Evolutionary conservation across 345 rosid genomes (phyloP), one percentile per base, ranked within the genome.

Genomic region (Nephelium lappaceum): DNA sequence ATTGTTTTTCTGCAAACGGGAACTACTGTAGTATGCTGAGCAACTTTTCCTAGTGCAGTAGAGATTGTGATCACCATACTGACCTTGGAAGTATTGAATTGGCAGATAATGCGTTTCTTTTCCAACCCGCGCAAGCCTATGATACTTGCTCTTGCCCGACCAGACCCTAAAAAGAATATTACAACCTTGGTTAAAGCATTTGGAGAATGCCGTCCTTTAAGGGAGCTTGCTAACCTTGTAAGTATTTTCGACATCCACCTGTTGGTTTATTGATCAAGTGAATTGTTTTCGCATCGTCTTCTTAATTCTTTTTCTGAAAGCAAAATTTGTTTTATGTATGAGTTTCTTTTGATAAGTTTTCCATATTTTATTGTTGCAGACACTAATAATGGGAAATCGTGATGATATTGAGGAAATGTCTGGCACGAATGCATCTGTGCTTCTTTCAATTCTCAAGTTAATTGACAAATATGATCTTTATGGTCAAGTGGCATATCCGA

Each of bases 141-240:
- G 95, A 89, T 93, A 72, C 95, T 93, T 38, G 97, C 95, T 71
- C 93, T 93, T 84, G 97, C 97, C 73, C 83, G 97, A 69, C 91
- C 95, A 63, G 97, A 93, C 86, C 97, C 97, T 71, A 91, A 93
- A 78, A 93, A 93, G 89, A 91, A 93, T 76, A 84, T 91, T 73
- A 89, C 94, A 12, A 90, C 93, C 80, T 83, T 91, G 86, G 94
- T 93, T 68, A 91, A 89, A 86, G 97, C 95, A 79, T 93, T 93
- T 85, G 97, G 97, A 83, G 97, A 90, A 80, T 93, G 95, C 67
- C 93, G 90, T 47, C 91, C 86, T 61, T 55, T 93, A 78, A 89
- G 85, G 74, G 93, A 91, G 81, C 93, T 91, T 79, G 93, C 97
- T 73, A 93, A 93, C 81, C 93, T 93, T 78, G 97, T 93, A 87